phyloP scores from a whole-genome alignment of 768 basidiomycete genomes.

The Mycena chlorophos region DNA sequence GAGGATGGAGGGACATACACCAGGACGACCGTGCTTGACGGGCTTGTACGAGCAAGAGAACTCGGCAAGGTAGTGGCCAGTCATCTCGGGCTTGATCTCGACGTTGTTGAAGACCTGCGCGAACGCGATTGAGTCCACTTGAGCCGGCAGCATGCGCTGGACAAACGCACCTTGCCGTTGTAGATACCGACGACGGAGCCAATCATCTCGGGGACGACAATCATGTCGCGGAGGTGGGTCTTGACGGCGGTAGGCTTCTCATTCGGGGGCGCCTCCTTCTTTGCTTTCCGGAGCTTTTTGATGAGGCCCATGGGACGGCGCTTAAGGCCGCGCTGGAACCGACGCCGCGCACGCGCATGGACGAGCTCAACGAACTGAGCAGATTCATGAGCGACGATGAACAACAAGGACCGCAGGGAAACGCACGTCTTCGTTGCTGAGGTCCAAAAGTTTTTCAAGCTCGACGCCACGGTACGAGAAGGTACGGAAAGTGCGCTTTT shows the following conservation, averaged over 20 bases:
- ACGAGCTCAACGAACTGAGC: slow-evolving; percentile 88
- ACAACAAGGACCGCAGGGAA: not conserved
- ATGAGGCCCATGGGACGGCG: slow-evolving; percentile 98
- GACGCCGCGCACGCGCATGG: slow-evolving; percentile 96
- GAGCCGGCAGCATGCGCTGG: not conserved
- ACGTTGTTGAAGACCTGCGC: slow-evolving; percentile 87
- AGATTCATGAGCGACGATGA: not conserved
- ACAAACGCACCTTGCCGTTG: slow-evolving; percentile 90
- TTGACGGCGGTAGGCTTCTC: slow-evolving; percentile 99
- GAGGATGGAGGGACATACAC: slow-evolving; percentile 64
- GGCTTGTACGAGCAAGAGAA: slow-evolving; percentile 97
- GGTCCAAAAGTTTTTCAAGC: slow-evolving; percentile 96
- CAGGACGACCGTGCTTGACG: slow-evolving; percentile 99
- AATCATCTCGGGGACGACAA: slow-evolving; percentile 99
- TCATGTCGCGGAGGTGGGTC: slow-evolving; percentile 99
- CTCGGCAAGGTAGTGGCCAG: slow-evolving; percentile 98
- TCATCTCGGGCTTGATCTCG: slow-evolving; percentile 99
- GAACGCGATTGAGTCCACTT: not conserved
- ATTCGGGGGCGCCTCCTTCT: slow-evolving; percentile 98
- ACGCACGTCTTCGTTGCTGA: slow-evolving; percentile 93
- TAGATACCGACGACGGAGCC: slow-evolving; percentile 97
- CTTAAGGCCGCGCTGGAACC: slow-evolving; percentile 99
- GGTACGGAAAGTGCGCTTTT: slow-evolving; percentile 97
- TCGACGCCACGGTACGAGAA: slow-evolving; percentile 98
- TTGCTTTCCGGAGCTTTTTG: slow-evolving; percentile 99